phyloP scores from a whole-genome alignment of 2,329 filamentous ascomycete genomes.

The Amesomyces nigricolor region DNA sequence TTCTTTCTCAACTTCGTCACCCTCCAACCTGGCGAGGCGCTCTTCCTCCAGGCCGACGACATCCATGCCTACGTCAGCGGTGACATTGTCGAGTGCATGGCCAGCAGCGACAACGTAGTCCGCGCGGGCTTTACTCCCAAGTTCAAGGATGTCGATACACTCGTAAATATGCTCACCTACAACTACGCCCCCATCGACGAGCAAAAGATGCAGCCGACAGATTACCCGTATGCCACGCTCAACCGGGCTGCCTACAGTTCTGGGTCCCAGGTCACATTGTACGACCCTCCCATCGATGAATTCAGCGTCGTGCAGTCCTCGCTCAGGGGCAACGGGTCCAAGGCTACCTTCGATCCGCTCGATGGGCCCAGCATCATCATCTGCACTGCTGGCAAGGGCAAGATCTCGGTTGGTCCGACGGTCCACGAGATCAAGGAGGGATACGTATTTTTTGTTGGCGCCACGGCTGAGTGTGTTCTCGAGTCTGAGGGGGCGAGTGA shows the following conservation, averaged over 20 bases:
- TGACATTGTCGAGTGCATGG: slow-evolving; percentile 99
- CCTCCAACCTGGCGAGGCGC: slow-evolving; percentile 80
- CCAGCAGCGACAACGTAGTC: slow-evolving; percentile 96
- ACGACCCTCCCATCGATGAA: slow-evolving; percentile 94
- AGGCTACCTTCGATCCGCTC: slow-evolving; percentile 82
- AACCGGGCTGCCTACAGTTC: slow-evolving; percentile 79
- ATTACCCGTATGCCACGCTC: slow-evolving; percentile 80
- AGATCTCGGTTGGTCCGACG: slow-evolving; percentile 78
- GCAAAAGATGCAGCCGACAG: slow-evolving; percentile 83
- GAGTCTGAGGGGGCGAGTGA: slow-evolving; percentile 54
- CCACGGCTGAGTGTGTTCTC: slow-evolving; percentile 75
- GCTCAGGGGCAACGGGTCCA: slow-evolving; percentile 64
- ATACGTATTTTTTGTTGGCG: slow-evolving; percentile 78
- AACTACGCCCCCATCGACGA: slow-evolving; percentile 89
- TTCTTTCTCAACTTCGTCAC: slow-evolving; percentile 97
- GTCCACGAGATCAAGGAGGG: slow-evolving; percentile 67
- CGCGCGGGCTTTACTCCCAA: slow-evolving; percentile 96
- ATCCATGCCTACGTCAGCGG: slow-evolving; percentile 93
- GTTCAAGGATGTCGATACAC: slow-evolving; percentile 89
- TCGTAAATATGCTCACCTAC: slow-evolving; percentile 91
- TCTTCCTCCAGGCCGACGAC: slow-evolving; percentile 94
- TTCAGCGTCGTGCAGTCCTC: slow-evolving; percentile 83
- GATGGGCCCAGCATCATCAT: slow-evolving; percentile 89
- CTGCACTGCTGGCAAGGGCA: slow-evolving; percentile 77
- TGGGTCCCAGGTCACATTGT: slow-evolving; percentile 65